Evolutionary conservation across 805 yeast genomes (phyloP), one percentile per base, ranked within the genome.

Genomic region (Schizosaccharomyces lindneri): DNA sequence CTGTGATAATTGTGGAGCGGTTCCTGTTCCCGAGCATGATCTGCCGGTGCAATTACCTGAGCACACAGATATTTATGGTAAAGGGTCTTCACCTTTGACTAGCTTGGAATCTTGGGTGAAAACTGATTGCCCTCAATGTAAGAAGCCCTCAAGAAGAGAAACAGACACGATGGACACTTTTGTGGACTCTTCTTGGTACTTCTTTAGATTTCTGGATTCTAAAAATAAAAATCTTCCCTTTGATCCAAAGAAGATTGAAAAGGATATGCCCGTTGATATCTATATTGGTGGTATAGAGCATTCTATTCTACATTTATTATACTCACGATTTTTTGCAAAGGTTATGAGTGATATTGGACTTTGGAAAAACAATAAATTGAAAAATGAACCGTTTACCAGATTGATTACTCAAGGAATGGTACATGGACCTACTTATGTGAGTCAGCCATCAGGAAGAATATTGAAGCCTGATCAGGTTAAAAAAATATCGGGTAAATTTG

Each of bases 91-190:
- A 1, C 51, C 51, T 5, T 17, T 46, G 27, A 2, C 51, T 19
- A 46, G n/a, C n/a, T 9, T 46, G 17, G 51, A 46, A 17, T 19
- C 51, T 19, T 90, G 87, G 75, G 81, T 82, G 7, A 76, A 85
- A 63, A 80, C 84, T 0, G 70, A 74, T 39, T 93, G 98, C 70
- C 98, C 98, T 5, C 76, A 79, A 0, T 93, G 98, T 73, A 66
- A 70, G 6, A 74, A 75, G 1, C 72, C 75, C 21, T 95, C 96
- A 0, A 81, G 78, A 62, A 78, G 98, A 67, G 98, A 93, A 65
- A 87, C 97, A 0, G 98, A 93, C 68, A 93, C 98, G 0, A 90
- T 93, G 98, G 98, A 93, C 69, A 93, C 98, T 0, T 93, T 93
- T 68, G 90, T 93, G 81, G 98, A 93, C 72, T 85, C 95, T 19